Evolutionary conservation across 2,329 filamentous ascomycete genomes (phyloP), one percentile per base, ranked within the genome.

Genomic region (Fonsecaea monophora): DNA sequence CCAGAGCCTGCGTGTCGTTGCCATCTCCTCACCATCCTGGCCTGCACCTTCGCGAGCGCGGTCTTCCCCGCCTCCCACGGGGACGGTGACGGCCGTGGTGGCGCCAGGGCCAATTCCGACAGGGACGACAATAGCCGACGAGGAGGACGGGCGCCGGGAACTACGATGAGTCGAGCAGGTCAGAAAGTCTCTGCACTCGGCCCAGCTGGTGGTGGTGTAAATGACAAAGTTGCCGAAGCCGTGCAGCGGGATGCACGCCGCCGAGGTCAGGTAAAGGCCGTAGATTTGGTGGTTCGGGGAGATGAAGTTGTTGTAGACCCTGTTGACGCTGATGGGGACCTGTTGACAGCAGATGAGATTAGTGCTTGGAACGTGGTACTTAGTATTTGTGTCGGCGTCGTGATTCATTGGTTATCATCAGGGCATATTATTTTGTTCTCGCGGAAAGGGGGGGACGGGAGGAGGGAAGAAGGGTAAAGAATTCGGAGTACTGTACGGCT

Each of bases 221-320:
- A 69, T 67, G 60, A 69, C 53, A 37, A 60, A 64, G 34, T 69
- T 69, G 0, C 67, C 67, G 15, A 69, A 64, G 1, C 67, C 67
- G 55, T 69, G 67, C 18, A 69, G 48, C 3, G 67, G 67, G n/a
- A 69, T 66, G 48, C 67, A 69, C 4, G 58, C 25, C 18, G 64
- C 56, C 5, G 67, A 69, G 15, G 64, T 64, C 10, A 69, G 45
- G 32, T 69, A 69, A 0, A 69, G 67, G 18, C 64, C 61, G 57
- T 67, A 69, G 35, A 69, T 69, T 37, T 69, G 67, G 34, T 65
- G 21, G 58, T 65, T 48, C 10, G 67, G 67, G 18, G 61, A 53
- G 37, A 69, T 67, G 57, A 69, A 69, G 37, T 60, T 69, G 40
- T 69, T 69, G 57, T 69, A 69, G 15, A 69, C 64, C 45, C 67